Conservation (phyloP, 2,329 filamentous ascomycete species). For the Ascocoryne sarcoides region DNA sequence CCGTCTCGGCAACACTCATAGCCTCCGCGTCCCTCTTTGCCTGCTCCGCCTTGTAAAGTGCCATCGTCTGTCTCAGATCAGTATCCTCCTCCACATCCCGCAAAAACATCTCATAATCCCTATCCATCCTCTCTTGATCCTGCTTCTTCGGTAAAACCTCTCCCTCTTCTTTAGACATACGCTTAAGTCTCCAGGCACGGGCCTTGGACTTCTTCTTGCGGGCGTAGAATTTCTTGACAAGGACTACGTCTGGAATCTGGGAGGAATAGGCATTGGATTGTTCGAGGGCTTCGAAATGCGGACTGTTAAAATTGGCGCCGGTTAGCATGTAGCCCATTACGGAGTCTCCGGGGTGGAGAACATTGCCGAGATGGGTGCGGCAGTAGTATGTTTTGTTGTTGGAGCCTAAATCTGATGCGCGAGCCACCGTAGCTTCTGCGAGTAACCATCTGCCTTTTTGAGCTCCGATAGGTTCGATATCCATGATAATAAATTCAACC, state of each 20-base stretch:
- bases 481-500: conserved; percentile 88
- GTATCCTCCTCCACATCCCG: conserved; percentile 93
- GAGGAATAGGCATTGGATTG: conserved; percentile 65
- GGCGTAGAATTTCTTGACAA: conserved; percentile 96
- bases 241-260: conserved; percentile 79
- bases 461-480: conserved; percentile 72
- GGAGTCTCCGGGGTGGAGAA: conserved; percentile 83
- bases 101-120: conserved; percentile 96
- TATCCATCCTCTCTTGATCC: conserved; percentile 80
- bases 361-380: conserved; percentile 77
- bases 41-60: conserved; percentile 65
- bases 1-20: conserved; percentile 60
- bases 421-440: conserved; percentile 80
- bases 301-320: conserved; percentile 88
- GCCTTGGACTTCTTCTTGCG: conserved; percentile 73
- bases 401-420: conserved; percentile 73
- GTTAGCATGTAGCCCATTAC: conserved; percentile 90
- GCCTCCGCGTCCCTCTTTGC: conserved; percentile 46
- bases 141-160: conserved; percentile 80
- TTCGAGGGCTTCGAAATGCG: conserved; percentile 76
- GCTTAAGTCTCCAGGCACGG: conserved; percentile 90
- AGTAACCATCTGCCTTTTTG: conserved; percentile 75
- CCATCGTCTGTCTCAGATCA: conserved; percentile 75
- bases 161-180: conserved; percentile 82
- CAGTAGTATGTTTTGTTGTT: conserved; percentile 87